A percentile compares a stretch with the other conserved stretches of the same genome.
phyloP scores from a whole-genome alignment of 164 flowering plant species.

The Buxus sempervirens region DNA sequence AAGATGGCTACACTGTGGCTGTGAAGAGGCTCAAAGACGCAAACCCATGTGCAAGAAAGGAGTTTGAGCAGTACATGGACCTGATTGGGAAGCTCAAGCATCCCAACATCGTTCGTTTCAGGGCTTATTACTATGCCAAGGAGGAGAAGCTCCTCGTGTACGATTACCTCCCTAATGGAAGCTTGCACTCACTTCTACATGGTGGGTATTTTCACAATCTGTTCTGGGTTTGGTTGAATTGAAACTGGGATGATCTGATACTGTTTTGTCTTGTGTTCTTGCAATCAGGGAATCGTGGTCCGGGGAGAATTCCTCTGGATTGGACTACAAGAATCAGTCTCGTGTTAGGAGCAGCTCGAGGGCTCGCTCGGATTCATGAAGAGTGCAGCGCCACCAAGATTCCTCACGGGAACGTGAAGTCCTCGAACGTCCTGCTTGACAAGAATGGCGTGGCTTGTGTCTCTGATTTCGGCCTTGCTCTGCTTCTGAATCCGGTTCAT shows the following conservation, averaged over 20 bases:
- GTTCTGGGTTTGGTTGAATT: no score
- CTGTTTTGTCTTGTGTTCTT: not conserved
- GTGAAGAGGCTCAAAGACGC: slow-evolving; percentile 97
- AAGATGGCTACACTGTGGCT: slow-evolving; percentile 74
- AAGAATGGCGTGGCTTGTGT: slow-evolving; percentile 84
- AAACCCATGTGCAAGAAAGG: slow-evolving; percentile 77
- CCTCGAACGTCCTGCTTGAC: slow-evolving; percentile 85
- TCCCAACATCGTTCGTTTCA: slow-evolving; percentile 63
- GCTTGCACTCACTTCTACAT: slow-evolving; percentile 82
- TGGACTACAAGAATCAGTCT: slow-evolving; percentile 94
- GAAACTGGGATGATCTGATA: no score
- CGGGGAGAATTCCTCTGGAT: slow-evolving; percentile 90
- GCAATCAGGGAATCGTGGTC: slow-evolving; percentile 69
- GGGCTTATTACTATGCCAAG: slow-evolving; percentile 88
- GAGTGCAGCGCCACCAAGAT: slow-evolving; percentile 58
- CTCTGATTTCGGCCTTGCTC: slow-evolving; percentile 80
- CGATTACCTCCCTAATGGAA: slow-evolving; percentile 93
- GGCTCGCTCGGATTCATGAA: slow-evolving; percentile 71
- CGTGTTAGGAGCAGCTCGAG: slow-evolving; percentile 85
- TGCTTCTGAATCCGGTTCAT: slow-evolving; percentile 74
- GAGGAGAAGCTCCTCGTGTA: slow-evolving; percentile 97
- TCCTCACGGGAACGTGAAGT: slow-evolving; percentile 89
- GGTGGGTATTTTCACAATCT: slow-evolving; percentile 32
- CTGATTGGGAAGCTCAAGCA: slow-evolving; percentile 83
- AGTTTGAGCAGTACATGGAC: slow-evolving; percentile 96